These are phyloP conservation scores for Coniochaeta sp. DNA, from an alignment of 2,329 filamentous ascomycete genomes.

Conservation along the genomic window DNA sequence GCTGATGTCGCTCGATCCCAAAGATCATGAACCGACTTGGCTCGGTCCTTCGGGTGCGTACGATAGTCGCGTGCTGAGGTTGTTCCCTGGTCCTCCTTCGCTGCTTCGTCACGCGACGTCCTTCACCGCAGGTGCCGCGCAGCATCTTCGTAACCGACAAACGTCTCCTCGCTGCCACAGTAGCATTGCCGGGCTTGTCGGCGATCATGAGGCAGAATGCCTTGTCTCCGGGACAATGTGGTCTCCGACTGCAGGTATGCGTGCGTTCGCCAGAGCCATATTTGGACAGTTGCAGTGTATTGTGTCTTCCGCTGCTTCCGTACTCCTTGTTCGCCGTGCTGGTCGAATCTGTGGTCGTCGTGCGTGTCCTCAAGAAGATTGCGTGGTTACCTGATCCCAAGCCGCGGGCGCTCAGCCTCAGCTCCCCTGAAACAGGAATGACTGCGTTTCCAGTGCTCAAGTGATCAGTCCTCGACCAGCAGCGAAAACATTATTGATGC, in stretches of 20 bases:
- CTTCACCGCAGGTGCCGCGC: background rate
- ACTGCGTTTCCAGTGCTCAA: background rate
- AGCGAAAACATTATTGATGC: background rate
- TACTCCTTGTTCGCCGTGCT: no score
- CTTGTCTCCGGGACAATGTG: background rate
- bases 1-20: no score
- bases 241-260: background rate
- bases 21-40: background rate
- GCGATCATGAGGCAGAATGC: no score
- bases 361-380: background rate
- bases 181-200: no score
- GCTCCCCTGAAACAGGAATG: background rate
- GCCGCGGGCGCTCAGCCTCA: background rate
- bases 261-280: background rate
- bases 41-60: background rate
- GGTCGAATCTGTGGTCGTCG: no score
- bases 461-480: background rate
- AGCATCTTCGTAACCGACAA: background rate
- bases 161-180: no score
- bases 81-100: no score
- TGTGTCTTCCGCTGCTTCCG: background rate
- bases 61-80: background rate
- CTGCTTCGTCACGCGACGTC: background rate
- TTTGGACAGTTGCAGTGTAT: background rate
- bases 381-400: background rate